Conservation (phyloP, 1,284 basidiomycete species). For the Athelia sp. region DNA sequence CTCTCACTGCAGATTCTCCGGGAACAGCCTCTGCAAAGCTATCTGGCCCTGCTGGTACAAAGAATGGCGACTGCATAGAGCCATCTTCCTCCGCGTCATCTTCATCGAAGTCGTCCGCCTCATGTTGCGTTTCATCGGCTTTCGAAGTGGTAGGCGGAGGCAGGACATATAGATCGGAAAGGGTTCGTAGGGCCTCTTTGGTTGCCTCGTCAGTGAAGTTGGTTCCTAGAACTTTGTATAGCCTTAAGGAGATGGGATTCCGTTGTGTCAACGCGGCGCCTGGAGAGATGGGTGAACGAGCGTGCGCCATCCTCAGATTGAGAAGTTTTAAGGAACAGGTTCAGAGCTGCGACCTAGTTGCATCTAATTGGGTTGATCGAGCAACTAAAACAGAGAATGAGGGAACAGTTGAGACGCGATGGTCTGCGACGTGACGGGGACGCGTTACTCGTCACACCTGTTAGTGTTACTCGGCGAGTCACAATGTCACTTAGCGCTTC, state of each 20-base stretch:
- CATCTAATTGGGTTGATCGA: no score
- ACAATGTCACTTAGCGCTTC: no score
- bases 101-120: conserved; percentile 28
- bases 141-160: conserved; percentile 16
- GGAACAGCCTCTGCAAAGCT: conserved; percentile 22
- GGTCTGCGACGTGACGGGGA: no score
- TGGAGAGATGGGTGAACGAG: no score
- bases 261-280: no score
- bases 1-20: conserved; percentile 58
- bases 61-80: conserved; percentile 6
- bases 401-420: no score
- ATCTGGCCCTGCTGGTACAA: conserved; percentile 10
- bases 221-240: conserved; percentile 84
- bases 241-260: conserved; percentile 75
- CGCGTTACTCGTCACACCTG: no score
- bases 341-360: no score
- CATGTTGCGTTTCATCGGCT: conserved; percentile 25
- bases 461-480: no score
- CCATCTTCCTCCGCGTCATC: conserved; percentile 25
- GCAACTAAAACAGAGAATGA: no score
- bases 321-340: no score
- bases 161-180: conserved; percentile 69
- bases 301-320: no score
- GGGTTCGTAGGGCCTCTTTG: conserved; percentile 75
- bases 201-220: conserved; percentile 82